Evolutionary conservation across 306 rosid genomes (phyloP).

Genomic region (Pyrus bretschneideri): DNA sequence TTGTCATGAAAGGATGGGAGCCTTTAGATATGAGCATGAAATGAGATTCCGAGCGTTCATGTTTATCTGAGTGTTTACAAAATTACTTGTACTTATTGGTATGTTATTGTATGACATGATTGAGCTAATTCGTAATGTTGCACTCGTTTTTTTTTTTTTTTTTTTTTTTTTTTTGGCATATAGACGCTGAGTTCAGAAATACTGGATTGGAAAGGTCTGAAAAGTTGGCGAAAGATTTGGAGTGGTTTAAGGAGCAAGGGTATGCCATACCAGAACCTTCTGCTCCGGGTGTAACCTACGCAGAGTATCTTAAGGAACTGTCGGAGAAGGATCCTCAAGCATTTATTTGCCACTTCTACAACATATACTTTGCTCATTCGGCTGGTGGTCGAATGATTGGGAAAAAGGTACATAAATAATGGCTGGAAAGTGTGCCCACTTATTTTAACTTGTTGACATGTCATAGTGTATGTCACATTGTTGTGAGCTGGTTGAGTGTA

Average conservation of each 20-base stretch:
- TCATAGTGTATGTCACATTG: not conserved
- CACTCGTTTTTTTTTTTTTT: not conserved
- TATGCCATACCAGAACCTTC: conserved; percentile 80
- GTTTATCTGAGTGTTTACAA: not conserved
- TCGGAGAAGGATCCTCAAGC: conserved; percentile 82
- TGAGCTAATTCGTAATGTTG: not conserved
- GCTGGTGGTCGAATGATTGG: conserved; percentile 99
- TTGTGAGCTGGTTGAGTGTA: not conserved
- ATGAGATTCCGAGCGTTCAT: not conserved
- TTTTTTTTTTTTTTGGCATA: conserved; percentile 1
- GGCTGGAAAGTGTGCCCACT: not conserved
- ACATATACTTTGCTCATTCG: conserved; percentile 85
- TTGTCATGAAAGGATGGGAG: not conserved
- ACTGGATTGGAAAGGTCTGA: conserved; percentile 96
- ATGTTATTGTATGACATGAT: not conserved
- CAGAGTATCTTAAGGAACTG: conserved; percentile 64
- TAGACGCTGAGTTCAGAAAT: conserved; percentile 80
- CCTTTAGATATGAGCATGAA: not conserved
- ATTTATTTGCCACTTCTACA: conserved; percentile 91
- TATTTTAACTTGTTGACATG: not conserved
- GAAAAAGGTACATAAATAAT: conserved; percentile 46
- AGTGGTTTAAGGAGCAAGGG: conserved; percentile 94
- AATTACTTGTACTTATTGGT: not conserved
- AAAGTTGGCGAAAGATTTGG: conserved; percentile 74
- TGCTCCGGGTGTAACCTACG: conserved; percentile 65